These are phyloP conservation scores for Debaryomyces nepalensis DNA, from an alignment of 1,139 yeast genomes.

Conservation along the genomic window DNA sequence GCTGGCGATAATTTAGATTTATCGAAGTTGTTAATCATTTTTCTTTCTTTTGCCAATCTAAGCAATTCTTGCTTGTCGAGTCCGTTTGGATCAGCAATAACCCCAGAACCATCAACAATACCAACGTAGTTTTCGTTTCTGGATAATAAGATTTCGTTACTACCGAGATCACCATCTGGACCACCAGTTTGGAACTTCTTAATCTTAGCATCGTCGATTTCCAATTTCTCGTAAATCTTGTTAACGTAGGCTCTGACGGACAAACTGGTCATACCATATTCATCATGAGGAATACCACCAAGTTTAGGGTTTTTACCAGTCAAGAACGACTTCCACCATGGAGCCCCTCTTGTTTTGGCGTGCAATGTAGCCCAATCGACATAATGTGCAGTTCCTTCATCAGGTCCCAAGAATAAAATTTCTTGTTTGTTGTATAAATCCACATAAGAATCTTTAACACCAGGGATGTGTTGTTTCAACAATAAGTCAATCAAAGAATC, in stretches of 20 bases:
- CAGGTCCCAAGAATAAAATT: conserved; percentile 96
- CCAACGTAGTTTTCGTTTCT: conserved; percentile 83
- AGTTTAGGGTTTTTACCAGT: conserved; percentile 91
- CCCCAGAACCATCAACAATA: conserved; percentile 95
- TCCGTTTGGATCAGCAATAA: conserved; percentile 89
- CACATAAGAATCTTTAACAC: conserved; percentile 82
- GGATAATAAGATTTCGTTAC: conserved; percentile 89
- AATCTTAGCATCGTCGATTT: conserved; percentile 59
- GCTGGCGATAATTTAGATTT: conserved; percentile 63
- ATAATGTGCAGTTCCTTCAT: conserved; percentile 94
- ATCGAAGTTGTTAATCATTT: conserved; percentile 76
- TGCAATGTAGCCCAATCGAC: conserved; percentile 99
- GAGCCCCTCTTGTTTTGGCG: conserved; percentile 91
- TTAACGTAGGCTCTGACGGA: conserved; percentile 93
- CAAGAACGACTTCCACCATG: conserved; percentile 99
- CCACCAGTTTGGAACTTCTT: conserved; percentile 97
- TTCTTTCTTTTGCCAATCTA: conserved; percentile 77
- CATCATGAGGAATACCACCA: conserved; percentile 99
- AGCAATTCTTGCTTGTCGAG: conserved; percentile 77
- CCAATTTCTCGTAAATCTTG: conserved; percentile 80
- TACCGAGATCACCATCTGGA: conserved; percentile 98
- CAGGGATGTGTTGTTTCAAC: conserved; percentile 72
- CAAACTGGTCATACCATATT: conserved; percentile 95
- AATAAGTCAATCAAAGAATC: conserved; percentile 89
- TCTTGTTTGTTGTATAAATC: conserved; percentile 85